Conservation (phyloP, 2,329 filamentous ascomycete species). For the Claviceps digitariae region DNA sequence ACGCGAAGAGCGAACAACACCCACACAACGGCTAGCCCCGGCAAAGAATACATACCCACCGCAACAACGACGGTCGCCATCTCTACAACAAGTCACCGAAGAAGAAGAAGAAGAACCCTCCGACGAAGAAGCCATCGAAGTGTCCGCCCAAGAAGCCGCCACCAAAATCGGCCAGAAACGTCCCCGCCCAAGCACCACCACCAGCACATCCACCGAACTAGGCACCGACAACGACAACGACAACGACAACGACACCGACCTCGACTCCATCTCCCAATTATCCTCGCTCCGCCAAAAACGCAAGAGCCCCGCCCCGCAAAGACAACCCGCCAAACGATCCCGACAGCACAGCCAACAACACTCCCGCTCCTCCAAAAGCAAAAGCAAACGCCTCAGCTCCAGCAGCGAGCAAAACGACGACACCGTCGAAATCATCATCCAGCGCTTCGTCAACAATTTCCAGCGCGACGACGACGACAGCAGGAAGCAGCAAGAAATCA, state of each 20-base stretch:
- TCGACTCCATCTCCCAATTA: slow-evolving; percentile 4
- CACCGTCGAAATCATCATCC: slow-evolving; percentile 42
- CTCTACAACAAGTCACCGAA: neutral
- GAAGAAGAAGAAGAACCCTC: slow-evolving; percentile 4
- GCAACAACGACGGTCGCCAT: neutral
- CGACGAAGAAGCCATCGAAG: slow-evolving; percentile 28
- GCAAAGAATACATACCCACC: neutral
- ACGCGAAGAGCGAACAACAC: neutral
- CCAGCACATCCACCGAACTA: slow-evolving; percentile 26
- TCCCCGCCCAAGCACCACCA: slow-evolving; percentile 21
- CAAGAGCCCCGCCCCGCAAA: slow-evolving; percentile 29
- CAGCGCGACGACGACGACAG: slow-evolving; percentile 29
- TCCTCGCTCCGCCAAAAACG: slow-evolving; percentile 5
- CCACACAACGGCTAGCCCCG: neutral
- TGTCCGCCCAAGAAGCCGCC: slow-evolving; percentile 30
- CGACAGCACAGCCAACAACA: slow-evolving; percentile 5
- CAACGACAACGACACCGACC: slow-evolving; percentile 9
- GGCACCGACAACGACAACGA: slow-evolving; percentile 15
- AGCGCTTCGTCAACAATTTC: slow-evolving; percentile 41
- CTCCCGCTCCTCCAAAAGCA: slow-evolving; percentile 10
- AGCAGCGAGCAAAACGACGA: slow-evolving; percentile 12
- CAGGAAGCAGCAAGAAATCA: slow-evolving; percentile 37
- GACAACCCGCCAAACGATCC: slow-evolving; percentile 16
- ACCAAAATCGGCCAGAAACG: slow-evolving; percentile 29
- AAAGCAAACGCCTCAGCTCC: slow-evolving; percentile 11